Base-by-base conservation (phyloP, 1,139 yeast species). In the Yamadazyma dushanensis region DNA sequence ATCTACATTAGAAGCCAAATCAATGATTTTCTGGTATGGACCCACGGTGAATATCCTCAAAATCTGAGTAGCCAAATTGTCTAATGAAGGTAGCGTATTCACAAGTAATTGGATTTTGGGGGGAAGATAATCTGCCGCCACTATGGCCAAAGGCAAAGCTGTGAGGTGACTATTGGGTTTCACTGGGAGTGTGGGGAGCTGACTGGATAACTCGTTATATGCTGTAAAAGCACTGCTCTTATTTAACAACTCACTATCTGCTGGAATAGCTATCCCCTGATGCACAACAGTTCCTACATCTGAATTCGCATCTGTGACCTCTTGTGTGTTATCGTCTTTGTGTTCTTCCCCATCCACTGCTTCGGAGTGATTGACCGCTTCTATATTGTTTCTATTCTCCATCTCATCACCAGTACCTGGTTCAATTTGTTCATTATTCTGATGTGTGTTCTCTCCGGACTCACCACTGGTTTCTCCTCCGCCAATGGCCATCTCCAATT, bases 11-110 rank as follows among this genome's bases (percentile, higher is more conserved):
- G 89, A 79, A 1, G 87, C 87, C 34, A 83, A 65, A 31, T 81
- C 83, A 46, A 86, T 68, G 16, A 85, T 80, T 38, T 80, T 84
- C 48, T 84, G 88, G 51, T 83, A 84, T 1, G 89, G 83, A 0
- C 83, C 82, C 25, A 73, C 70, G 2, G 87, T 85, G 24, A 86
- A 76, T 3, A 80, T 68, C 37, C 89, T 67, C 33, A 87, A 64
- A 17, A 87, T 68, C 54, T 87, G 95, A 1, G 87, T 73, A 0
- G 95, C 78, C 38, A 86, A 62, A 43, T 83, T 84, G 51, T 86
- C 95, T 38, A 87, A 63, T 0, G 84, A 74, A 0, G 94, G 90
- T 32, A 85, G 62, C 0, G 88, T 72, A 50, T 82, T 80, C 32
- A 83, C 65, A 26, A 81, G 61, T 31, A 82, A 65, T 51, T 81